Evolutionary conservation across 1,284 basidiomycete genomes (phyloP).

Genomic region (Ustilago trichophora): DNA sequence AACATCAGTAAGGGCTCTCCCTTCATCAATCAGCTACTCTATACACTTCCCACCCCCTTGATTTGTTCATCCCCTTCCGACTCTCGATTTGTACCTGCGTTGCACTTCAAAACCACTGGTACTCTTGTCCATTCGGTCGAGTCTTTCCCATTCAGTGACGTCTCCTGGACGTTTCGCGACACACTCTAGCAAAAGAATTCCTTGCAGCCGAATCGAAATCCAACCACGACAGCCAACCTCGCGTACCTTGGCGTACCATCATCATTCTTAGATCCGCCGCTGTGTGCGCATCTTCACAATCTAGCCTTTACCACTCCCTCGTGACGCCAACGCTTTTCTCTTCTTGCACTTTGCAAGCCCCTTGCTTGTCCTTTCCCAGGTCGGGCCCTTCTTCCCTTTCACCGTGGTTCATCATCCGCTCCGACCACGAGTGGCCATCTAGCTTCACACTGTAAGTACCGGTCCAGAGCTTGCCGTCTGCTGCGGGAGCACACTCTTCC

Average conservation of each 20-base stretch:
- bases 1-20: neutral
- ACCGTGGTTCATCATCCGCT: too few relatives aligned
- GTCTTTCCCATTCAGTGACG: neutral
- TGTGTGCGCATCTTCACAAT: too few relatives aligned
- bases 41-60: constrained; percentile 4
- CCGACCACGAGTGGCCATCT: too few relatives aligned
- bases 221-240: constrained; percentile 1
- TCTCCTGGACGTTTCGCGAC: neutral
- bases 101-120: too few relatives aligned
- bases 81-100: neutral
- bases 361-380: constrained; percentile 7
- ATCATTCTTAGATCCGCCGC: neutral
- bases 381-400: neutral
- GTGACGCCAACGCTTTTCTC: neutral
- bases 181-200: neutral
- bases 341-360: too few relatives aligned
- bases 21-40: neutral
- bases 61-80: neutral
- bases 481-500: too few relatives aligned
- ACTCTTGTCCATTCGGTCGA: too few relatives aligned
- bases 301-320: too few relatives aligned
- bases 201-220: constrained; percentile 7
- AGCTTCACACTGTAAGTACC: too few relatives aligned
- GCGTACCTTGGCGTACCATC: constrained; percentile 5
- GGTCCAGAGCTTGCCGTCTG: too few relatives aligned